These are phyloP conservation scores for Geranium rotundifolium DNA, from an alignment of 345 rosid species.

Conservation along the genomic window DNA sequence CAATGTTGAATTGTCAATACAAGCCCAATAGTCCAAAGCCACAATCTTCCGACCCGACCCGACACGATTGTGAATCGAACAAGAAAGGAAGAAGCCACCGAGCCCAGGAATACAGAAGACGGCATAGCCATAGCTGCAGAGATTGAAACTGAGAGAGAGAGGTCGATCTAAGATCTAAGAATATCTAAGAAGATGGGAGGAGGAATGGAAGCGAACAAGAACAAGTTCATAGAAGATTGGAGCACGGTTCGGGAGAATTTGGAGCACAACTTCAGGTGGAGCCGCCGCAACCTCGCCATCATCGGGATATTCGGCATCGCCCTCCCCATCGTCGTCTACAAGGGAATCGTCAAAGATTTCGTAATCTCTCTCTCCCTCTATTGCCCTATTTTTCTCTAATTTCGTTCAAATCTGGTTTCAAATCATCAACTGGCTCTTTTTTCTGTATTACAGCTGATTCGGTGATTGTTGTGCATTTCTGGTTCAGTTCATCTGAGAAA, in stretches of 20 bases:
- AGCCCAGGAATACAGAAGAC: no score
- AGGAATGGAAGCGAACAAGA: constrained; percentile 91
- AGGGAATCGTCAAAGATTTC: constrained; percentile 80
- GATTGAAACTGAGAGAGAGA: neutral
- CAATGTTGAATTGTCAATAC: no score
- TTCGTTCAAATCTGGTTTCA: neutral
- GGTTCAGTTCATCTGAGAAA: no score
- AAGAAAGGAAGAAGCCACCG: no score
- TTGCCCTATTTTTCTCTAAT: neutral
- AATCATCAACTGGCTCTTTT: no score
- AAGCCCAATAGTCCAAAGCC: no score
- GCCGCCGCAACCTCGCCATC: constrained; percentile 83
- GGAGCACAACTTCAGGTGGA: constrained; percentile 90
- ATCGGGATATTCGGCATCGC: constrained; percentile 88
- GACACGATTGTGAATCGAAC: no score
- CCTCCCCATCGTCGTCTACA: constrained; percentile 66
- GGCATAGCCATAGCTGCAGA: no score
- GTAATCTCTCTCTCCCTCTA: constrained; percentile 20
- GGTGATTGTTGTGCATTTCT: no score
- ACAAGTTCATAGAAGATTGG: constrained; percentile 91
- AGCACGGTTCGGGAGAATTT: constrained; percentile 73
- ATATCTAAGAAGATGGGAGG: constrained; percentile 55
- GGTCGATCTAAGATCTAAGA: neutral
- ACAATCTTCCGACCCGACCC: no score
- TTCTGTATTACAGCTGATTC: no score